These are phyloP conservation scores for Talaromyces sp. DNA, from an alignment of 2,329 filamentous ascomycete genomes.

Conservation along the genomic window DNA sequence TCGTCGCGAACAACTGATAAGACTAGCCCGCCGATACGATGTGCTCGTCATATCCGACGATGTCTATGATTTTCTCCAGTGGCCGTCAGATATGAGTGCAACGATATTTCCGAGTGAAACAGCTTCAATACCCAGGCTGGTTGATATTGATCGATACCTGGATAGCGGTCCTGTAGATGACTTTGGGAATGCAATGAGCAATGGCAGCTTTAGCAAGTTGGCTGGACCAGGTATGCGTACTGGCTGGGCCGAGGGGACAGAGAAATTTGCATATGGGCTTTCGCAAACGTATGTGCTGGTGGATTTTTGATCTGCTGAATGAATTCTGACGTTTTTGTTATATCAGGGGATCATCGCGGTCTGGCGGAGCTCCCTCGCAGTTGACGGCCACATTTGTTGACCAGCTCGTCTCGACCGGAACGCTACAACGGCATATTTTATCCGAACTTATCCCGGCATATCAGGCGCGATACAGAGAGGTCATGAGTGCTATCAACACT, in stretches of 20 bases:
- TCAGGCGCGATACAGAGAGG: slow-evolving; percentile 45
- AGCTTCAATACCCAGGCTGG: slow-evolving; percentile 61
- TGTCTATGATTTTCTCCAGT: slow-evolving; percentile 90
- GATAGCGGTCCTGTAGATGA: slow-evolving; percentile 54
- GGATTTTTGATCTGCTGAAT: background rate
- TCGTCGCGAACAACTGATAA: slow-evolving; percentile 63
- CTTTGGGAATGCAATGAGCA: slow-evolving; percentile 78
- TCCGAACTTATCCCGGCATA: slow-evolving; percentile 53
- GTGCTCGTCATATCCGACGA: slow-evolving; percentile 84
- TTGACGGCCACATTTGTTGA: slow-evolving; percentile 53
- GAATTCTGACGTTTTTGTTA: background rate
- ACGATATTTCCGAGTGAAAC: slow-evolving; percentile 21
- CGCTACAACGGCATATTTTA: slow-evolving; percentile 50
- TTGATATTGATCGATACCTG: slow-evolving; percentile 69
- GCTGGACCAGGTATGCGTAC: slow-evolving; percentile 73
- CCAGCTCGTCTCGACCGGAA: slow-evolving; percentile 47
- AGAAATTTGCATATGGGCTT: slow-evolving; percentile 55
- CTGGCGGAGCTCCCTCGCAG: slow-evolving; percentile 57
- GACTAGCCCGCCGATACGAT: slow-evolving; percentile 71
- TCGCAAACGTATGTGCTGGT: slow-evolving; percentile 48
- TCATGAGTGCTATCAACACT: slow-evolving; percentile 55
- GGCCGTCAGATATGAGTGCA: slow-evolving; percentile 46
- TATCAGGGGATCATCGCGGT: slow-evolving; percentile 50
- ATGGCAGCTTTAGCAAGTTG: slow-evolving; percentile 88
- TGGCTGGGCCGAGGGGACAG: slow-evolving; percentile 78